phyloP scores from a whole-genome alignment of 2,329 filamentous ascomycete genomes.

The Teratosphaeriaceae sp. region DNA sequence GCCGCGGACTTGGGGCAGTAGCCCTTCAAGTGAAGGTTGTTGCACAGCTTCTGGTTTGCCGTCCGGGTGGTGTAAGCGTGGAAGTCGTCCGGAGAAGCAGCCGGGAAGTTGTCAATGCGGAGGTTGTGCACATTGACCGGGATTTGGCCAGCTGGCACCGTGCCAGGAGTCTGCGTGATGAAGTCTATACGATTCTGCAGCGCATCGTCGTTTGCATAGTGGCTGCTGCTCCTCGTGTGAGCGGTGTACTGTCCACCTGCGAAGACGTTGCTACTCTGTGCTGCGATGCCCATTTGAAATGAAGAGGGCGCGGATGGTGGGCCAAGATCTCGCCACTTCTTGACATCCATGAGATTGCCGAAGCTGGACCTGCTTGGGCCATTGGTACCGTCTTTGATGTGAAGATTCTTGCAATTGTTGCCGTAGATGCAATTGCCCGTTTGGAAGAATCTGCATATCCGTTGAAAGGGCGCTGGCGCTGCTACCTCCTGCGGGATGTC shows the following conservation, averaged over 20 bases:
- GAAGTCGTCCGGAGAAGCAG: conserved; percentile 33
- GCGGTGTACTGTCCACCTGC: conserved; percentile 11
- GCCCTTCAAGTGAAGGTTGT: conserved; percentile 38
- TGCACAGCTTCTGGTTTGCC: conserved; percentile 41
- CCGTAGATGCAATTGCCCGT: conserved; percentile 27
- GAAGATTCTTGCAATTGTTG: conserved; percentile 20
- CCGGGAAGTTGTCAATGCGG: conserved; percentile 41
- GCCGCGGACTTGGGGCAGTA: conserved; percentile 25
- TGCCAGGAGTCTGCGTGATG: conserved; percentile 15
- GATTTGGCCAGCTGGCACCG: conserved; percentile 27
- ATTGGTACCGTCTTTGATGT: conserved; percentile 15
- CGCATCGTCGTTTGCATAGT: not conserved
- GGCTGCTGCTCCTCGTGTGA: not conserved
- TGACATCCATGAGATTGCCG: conserved; percentile 4
- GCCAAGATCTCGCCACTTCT: conserved; percentile 10
- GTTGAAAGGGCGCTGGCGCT: not conserved
- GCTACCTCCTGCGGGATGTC: not conserved
- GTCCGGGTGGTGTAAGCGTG: conserved; percentile 34
- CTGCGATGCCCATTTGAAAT: conserved; percentile 9
- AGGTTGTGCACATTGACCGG: conserved; percentile 42
- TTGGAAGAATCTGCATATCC: conserved; percentile 20
- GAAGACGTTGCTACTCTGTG: conserved; percentile 16
- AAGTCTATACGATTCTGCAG: conserved; percentile 6
- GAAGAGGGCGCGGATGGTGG: conserved; percentile 4
- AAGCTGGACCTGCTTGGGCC: conserved; percentile 1